These are phyloP conservation scores for Brasilioporus rufonigricans DNA, from an alignment of 768 basidiomycete species.

Conservation along the genomic window DNA sequence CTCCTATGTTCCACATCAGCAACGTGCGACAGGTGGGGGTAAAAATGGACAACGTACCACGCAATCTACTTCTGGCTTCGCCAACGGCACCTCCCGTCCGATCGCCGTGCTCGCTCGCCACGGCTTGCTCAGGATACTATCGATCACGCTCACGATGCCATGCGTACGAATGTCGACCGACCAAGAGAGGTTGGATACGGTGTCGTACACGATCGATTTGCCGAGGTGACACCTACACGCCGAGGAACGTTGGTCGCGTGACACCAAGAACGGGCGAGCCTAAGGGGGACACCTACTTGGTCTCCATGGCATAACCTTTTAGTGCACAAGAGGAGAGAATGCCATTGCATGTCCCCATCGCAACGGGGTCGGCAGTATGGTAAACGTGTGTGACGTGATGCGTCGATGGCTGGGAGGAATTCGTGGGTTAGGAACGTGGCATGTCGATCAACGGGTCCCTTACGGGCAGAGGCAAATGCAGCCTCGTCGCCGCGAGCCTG, in stretches of 20 bases:
- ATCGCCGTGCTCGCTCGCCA: conserved; percentile 66
- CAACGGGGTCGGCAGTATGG: conserved; percentile 92
- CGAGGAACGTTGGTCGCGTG: background rate
- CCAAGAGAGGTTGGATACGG: conserved; percentile 85
- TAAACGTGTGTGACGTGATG: conserved; percentile 88
- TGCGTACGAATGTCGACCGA: conserved; percentile 79
- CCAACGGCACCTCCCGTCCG: conserved; percentile 62
- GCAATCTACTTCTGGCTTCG: conserved; percentile 59
- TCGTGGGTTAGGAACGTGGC: background rate
- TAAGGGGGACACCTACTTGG: conserved; percentile 42
- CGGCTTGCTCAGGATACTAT: conserved; percentile 63
- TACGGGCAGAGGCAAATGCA: conserved; percentile 87
- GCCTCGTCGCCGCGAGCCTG: conserved; percentile 67
- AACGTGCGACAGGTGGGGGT: background rate
- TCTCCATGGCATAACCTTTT: conserved; percentile 89
- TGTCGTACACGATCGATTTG: conserved; percentile 85
- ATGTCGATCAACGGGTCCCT: conserved; percentile 20
- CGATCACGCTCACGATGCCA: conserved; percentile 75
- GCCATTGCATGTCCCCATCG: conserved; percentile 87
- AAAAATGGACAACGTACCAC: conserved; percentile 47
- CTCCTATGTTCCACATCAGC: conserved; percentile 40
- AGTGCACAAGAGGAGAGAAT: conserved; percentile 77
- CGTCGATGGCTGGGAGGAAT: conserved; percentile 52
- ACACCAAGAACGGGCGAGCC: background rate
- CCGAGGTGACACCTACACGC: conserved; percentile 77